These are phyloP conservation scores for Bondarzewia mesenterica DNA, from an alignment of 1,284 basidiomycete species.

Conservation along the genomic window DNA sequence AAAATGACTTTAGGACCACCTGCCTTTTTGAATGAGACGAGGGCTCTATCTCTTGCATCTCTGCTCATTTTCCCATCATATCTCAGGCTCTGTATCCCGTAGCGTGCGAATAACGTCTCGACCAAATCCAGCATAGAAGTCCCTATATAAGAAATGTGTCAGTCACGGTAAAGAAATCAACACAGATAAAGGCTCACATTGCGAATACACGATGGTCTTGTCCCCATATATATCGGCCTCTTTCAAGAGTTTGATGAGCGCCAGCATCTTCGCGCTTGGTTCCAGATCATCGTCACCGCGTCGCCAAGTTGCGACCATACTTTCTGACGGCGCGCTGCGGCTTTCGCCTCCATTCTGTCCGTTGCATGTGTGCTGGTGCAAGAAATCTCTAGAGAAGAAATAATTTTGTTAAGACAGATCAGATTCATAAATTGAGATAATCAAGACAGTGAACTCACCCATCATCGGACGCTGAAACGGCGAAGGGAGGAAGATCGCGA, in stretches of 20 bases:
- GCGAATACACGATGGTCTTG: constrained; percentile 63
- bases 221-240: constrained; percentile 56
- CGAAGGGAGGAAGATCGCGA: background rate
- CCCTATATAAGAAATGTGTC: constrained; percentile 31
- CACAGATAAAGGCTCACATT: constrained; percentile 38
- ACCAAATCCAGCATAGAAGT: constrained; percentile 64
- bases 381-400: no score
- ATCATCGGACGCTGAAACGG: background rate
- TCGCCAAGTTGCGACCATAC: constrained; percentile 39
- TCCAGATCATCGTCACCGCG: constrained; percentile 51
- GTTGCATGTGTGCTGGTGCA: no score
- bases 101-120: constrained; percentile 44
- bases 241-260: constrained; percentile 41
- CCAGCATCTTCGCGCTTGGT: constrained; percentile 63
- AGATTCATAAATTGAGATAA: background rate
- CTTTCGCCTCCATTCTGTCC: no score
- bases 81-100: constrained; percentile 50
- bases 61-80: constrained; percentile 62
- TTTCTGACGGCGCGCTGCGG: constrained; percentile 14
- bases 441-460: background rate
- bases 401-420: background rate
- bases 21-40: constrained; percentile 41
- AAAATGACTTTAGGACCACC: constrained; percentile 54
- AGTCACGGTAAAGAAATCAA: constrained; percentile 1
- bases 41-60: constrained; percentile 36